Percentiles rank a stretch among this genome's conserved stretches.
Evolutionary conservation across 345 rosid species (phyloP).

Genomic region (Eucalyptus virginea): DNA sequence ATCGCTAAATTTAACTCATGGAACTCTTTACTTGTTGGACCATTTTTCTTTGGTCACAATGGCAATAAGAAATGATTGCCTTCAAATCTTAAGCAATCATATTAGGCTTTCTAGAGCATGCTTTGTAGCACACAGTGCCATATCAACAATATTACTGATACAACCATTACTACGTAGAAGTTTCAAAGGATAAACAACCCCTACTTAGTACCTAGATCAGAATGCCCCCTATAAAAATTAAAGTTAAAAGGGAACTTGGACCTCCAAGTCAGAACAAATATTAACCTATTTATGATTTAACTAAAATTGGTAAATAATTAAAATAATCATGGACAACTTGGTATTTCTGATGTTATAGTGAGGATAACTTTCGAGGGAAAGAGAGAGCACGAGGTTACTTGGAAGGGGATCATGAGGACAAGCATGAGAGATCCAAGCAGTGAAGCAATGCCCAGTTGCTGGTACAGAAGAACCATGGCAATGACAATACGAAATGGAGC

Average conservation of each 20-base stretch:
- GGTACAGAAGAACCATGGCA: slow-evolving; percentile 81
- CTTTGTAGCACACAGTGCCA: background rate
- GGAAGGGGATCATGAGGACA: slow-evolving; percentile 71
- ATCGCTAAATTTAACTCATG: background rate
- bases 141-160: background rate
- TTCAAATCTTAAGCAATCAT: background rate
- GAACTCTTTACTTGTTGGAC: background rate
- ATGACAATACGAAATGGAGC: slow-evolving; percentile 86
- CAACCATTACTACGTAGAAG: background rate
- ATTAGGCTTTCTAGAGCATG: background rate
- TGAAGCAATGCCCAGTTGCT: slow-evolving; percentile 82
- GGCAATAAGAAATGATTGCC: background rate
- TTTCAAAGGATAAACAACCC: background rate
- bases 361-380: background rate
- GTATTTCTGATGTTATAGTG: background rate
- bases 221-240: background rate
- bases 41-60: background rate
- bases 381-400: slow-evolving; percentile 21
- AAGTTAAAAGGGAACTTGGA: background rate
- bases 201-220: background rate
- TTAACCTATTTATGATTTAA: background rate
- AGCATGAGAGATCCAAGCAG: slow-evolving; percentile 76
- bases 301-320: background rate
- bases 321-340: background rate
- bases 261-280: background rate